Evolutionary conservation across 2,329 filamentous ascomycete species (phyloP).

Genomic region (Colletotrichum viniferum): DNA sequence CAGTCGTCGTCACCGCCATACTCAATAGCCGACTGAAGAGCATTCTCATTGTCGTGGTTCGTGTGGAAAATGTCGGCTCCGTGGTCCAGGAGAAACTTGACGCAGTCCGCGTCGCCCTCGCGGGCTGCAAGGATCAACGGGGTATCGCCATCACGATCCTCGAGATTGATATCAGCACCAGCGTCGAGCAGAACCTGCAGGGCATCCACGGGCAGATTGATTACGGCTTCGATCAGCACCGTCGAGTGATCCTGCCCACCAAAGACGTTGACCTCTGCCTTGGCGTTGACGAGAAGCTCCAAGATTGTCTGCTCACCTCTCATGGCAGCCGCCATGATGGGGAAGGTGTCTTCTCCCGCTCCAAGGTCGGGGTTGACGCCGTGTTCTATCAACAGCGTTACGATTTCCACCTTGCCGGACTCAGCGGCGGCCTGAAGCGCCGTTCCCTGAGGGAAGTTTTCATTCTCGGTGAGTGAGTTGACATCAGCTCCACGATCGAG

Average conservation of each 20-base stretch:
- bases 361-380: slow-evolving; percentile 41
- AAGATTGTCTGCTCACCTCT: slow-evolving; percentile 39
- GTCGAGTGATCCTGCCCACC: slow-evolving; percentile 37
- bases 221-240: slow-evolving; percentile 41
- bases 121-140: slow-evolving; percentile 41
- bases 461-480: slow-evolving; percentile 7
- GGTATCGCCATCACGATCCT: slow-evolving; percentile 38
- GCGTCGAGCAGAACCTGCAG: slow-evolving; percentile 36
- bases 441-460: slow-evolving; percentile 29
- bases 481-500: slow-evolving; percentile 34
- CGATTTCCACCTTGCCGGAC: slow-evolving; percentile 36
- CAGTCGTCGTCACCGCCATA: slow-evolving; percentile 29
- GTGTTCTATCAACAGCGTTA: slow-evolving; percentile 39
- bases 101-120: slow-evolving; percentile 34
- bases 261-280: slow-evolving; percentile 38
- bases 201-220: slow-evolving; percentile 33
- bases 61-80: slow-evolving; percentile 39
- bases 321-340: slow-evolving; percentile 40
- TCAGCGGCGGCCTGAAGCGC: slow-evolving; percentile 45
- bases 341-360: slow-evolving; percentile 34
- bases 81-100: slow-evolving; percentile 36
- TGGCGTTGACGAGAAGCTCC: slow-evolving; percentile 35
- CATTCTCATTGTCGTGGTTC: slow-evolving; percentile 32
- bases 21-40: slow-evolving; percentile 32
- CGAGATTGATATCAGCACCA: slow-evolving; percentile 41